A percentile compares a stretch with the other conserved stretches of the same genome.
phyloP scores from a whole-genome alignment of 148 eudicot species.

The Linanthus parryae region DNA sequence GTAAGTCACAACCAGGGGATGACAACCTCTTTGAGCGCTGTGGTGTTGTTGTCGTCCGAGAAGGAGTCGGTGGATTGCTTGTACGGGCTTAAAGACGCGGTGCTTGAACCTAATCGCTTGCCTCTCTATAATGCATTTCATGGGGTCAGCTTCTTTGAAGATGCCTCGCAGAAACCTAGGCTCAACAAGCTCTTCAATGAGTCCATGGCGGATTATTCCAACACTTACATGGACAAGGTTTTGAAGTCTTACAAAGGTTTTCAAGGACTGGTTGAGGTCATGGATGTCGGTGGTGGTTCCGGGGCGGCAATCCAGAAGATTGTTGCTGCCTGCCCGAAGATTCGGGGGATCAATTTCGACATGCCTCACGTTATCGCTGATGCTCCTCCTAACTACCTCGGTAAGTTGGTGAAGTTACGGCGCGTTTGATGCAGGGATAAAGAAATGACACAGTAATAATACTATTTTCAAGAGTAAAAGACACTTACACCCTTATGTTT shows the following conservation, averaged over 20 bases:
- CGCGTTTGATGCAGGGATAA: too few species aligned
- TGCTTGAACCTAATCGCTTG: constrained; percentile 3
- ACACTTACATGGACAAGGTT: background rate
- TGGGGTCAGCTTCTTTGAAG: background rate
- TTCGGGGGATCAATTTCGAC: constrained; percentile 5
- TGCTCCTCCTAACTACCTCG: background rate
- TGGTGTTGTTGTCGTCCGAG: background rate
- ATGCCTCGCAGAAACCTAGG: background rate
- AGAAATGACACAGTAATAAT: too few species aligned
- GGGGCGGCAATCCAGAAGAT: constrained; percentile 3
- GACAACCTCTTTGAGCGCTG: background rate
- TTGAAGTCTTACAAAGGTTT: constrained; percentile 4
- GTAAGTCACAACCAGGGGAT: background rate
- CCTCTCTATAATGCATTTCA: constrained; percentile 1
- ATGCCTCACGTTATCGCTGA: background rate
- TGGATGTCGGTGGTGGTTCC: constrained; percentile 10
- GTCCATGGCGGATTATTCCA: background rate
- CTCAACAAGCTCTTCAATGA: background rate
- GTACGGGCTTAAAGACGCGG: constrained; percentile 1
- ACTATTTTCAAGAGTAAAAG: too few species aligned
- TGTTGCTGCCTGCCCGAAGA: background rate
- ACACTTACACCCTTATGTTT: too few species aligned
- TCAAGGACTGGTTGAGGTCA: background rate
- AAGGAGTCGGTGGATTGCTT: background rate
- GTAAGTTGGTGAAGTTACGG: too few species aligned